These are phyloP conservation scores for Penicillium bialowiezense DNA, from an alignment of 495 filamentous ascomycete genomes.

Conservation along the genomic window DNA sequence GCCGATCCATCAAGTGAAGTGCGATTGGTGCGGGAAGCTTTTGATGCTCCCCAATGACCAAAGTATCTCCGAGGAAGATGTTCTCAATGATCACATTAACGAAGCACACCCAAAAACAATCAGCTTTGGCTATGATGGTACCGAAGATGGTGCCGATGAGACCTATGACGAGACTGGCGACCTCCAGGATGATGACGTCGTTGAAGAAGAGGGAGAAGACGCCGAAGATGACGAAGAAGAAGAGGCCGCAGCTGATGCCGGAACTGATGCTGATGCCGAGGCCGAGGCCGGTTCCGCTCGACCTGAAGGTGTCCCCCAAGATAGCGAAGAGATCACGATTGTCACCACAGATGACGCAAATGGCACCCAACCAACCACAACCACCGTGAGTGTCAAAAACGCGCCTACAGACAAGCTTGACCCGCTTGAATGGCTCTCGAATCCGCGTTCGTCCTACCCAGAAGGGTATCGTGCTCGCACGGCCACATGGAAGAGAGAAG, in stretches of 20 bases:
- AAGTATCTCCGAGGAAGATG: conserved; percentile 24
- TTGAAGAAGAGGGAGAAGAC: conserved; percentile 11
- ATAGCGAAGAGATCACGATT: conserved; percentile 9
- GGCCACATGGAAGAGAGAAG: conserved; percentile 17
- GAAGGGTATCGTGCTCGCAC: conserved; percentile 19
- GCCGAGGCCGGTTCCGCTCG: neutral
- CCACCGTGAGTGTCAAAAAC: neutral
- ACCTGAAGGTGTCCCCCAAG: conserved; percentile 14
- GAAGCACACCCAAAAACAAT: conserved; percentile 32
- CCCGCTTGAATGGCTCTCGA: conserved; percentile 26
- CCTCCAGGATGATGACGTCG: conserved; percentile 18
- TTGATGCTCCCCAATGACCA: conserved; percentile 28
- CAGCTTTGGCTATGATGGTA: conserved; percentile 22
- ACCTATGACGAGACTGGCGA: conserved; percentile 21
- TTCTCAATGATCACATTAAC: conserved; percentile 32
- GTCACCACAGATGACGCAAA: conserved; percentile 7
- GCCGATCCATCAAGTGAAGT: conserved; percentile 27
- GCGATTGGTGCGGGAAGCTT: conserved; percentile 38
- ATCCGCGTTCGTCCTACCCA: conserved; percentile 22
- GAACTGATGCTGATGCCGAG: conserved; percentile 14
- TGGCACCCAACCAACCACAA: conserved; percentile 4
- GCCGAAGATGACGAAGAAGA: conserved; percentile 13
- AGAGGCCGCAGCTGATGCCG: no score
- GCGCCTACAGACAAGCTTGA: conserved; percentile 9
- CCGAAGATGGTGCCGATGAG: conserved; percentile 21